Conservation (phyloP, 345 rosid genomes). For the Gossypium rotundifolium region DNA sequence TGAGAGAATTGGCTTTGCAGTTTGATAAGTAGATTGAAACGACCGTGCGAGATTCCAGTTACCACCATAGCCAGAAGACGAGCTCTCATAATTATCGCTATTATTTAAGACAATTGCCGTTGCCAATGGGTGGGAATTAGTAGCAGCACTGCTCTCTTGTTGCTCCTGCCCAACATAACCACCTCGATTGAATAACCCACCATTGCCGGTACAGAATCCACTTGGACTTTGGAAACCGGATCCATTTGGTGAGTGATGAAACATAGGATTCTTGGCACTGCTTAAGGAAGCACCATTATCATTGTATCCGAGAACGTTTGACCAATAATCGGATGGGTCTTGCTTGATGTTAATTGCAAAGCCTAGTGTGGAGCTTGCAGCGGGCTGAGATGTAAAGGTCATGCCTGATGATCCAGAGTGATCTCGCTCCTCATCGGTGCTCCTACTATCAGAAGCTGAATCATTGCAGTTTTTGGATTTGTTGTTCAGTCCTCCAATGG, state of each 20-base stretch:
- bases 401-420: slow-evolving; percentile 40
- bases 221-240: slow-evolving; percentile 17
- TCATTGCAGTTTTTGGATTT: slow-evolving; percentile 43
- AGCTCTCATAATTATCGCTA: slow-evolving; percentile 27
- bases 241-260: slow-evolving; percentile 15
- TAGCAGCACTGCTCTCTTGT: slow-evolving; percentile 18
- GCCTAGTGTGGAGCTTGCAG: slow-evolving; percentile 39
- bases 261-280: slow-evolving; percentile 13
- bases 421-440: slow-evolving; percentile 38
- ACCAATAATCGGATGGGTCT: slow-evolving; percentile 62
- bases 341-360: slow-evolving; percentile 58
- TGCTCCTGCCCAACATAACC: slow-evolving; percentile 23
- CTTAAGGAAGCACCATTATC: slow-evolving; percentile 12
- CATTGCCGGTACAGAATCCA: slow-evolving; percentile 26
- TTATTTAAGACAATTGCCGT: slow-evolving; percentile 29
- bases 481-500: slow-evolving; percentile 60
- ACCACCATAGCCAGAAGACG: slow-evolving; percentile 29
- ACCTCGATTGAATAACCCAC: slow-evolving; percentile 31
- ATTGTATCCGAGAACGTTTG: slow-evolving; percentile 43
- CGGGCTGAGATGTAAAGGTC: slow-evolving; percentile 31
- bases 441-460: slow-evolving; percentile 39
- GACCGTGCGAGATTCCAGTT: slow-evolving; percentile 42
- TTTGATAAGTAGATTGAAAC: slow-evolving; percentile 38
- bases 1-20: slow-evolving; percentile 59
- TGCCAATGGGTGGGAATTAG: slow-evolving; percentile 35